Conservation (phyloP, 225 moss, liverwort and hornwort species). For the Takakia lepidozioides region DNA sequence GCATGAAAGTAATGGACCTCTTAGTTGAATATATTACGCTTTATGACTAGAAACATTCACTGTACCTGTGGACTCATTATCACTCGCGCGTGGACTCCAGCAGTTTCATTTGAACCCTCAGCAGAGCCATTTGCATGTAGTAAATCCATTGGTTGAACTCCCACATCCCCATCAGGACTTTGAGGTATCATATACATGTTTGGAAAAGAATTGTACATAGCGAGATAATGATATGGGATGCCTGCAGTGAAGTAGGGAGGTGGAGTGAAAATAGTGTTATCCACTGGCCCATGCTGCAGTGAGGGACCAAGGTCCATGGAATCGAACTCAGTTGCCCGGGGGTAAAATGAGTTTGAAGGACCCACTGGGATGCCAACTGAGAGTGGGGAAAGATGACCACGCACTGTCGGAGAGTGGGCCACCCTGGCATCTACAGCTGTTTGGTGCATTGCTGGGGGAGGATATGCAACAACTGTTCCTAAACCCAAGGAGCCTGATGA, state of each 20-base stretch:
- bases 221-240: slow-evolving; percentile 10
- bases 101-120: slow-evolving; percentile 26
- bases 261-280: slow-evolving; percentile 17
- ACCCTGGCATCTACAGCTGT: slow-evolving; percentile 20
- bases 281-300: slow-evolving; percentile 24
- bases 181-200: slow-evolving; percentile 25
- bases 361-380: slow-evolving; percentile 24
- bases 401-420: slow-evolving; percentile 18
- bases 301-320: slow-evolving; percentile 19
- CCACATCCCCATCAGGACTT: slow-evolving; percentile 10
- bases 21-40: too few species aligned
- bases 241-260: slow-evolving; percentile 16
- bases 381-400: slow-evolving; percentile 29
- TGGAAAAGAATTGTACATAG: slow-evolving; percentile 23
- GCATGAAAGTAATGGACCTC: too few species aligned
- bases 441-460: too few species aligned
- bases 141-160: slow-evolving; percentile 18
- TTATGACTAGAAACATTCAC: too few species aligned
- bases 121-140: slow-evolving; percentile 24
- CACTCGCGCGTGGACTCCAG: slow-evolving; percentile 1
- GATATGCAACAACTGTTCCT: slow-evolving; percentile 15
- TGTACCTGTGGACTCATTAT: slow-evolving; percentile 12
- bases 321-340: slow-evolving; percentile 16
- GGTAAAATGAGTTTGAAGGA: slow-evolving; percentile 10
- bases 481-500: slow-evolving; percentile 10